Conservation (phyloP, 2,329 filamentous ascomycete genomes). For the Neoarthrinium moseri region DNA sequence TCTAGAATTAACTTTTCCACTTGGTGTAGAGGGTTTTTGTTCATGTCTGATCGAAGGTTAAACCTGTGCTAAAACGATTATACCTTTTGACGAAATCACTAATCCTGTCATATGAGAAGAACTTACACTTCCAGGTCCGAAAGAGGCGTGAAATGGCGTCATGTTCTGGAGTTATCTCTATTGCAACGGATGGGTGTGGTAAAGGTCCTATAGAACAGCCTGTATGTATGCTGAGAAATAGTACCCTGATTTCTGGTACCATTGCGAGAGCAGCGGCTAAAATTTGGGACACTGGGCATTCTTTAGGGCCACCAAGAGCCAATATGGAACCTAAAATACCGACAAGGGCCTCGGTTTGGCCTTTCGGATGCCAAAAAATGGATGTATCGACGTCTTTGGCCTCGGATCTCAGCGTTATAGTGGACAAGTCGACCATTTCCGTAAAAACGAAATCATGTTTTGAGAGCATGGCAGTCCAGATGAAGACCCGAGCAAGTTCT, state of each 20-base stretch:
- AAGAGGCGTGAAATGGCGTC: slow-evolving; percentile 12
- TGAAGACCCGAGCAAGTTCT: slow-evolving; percentile 13
- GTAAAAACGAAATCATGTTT: slow-evolving; percentile 14
- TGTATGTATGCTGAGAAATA: slow-evolving; percentile 13
- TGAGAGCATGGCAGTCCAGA: slow-evolving; percentile 13
- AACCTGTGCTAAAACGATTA: slow-evolving; percentile 12
- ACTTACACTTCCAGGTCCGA: slow-evolving; percentile 14
- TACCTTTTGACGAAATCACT: slow-evolving; percentile 13
- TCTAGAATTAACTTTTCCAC: slow-evolving; percentile 13
- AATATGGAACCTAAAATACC: slow-evolving; percentile 11
- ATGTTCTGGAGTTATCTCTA: slow-evolving; percentile 12
- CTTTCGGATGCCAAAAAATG: slow-evolving; percentile 14
- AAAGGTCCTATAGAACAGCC: slow-evolving; percentile 13
- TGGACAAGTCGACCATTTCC: slow-evolving; percentile 12
- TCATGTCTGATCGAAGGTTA: slow-evolving; percentile 13
- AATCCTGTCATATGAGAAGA: slow-evolving; percentile 12
- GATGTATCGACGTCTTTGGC: slow-evolving; percentile 12
- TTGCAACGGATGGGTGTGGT: slow-evolving; percentile 12
- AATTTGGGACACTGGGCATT: slow-evolving; percentile 13
- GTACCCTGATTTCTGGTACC: slow-evolving; percentile 13
- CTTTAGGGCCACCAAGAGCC: slow-evolving; percentile 13
- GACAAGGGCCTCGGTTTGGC: slow-evolving; percentile 12
- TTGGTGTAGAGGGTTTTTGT: slow-evolving; percentile 12
- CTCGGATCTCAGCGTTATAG: slow-evolving; percentile 13
- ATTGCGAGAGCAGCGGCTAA: slow-evolving; percentile 12